Evolutionary conservation across 257 asterid species (phyloP), one percentile per base, ranked within the genome.

Genomic region (Capsicum rhomboideum): DNA sequence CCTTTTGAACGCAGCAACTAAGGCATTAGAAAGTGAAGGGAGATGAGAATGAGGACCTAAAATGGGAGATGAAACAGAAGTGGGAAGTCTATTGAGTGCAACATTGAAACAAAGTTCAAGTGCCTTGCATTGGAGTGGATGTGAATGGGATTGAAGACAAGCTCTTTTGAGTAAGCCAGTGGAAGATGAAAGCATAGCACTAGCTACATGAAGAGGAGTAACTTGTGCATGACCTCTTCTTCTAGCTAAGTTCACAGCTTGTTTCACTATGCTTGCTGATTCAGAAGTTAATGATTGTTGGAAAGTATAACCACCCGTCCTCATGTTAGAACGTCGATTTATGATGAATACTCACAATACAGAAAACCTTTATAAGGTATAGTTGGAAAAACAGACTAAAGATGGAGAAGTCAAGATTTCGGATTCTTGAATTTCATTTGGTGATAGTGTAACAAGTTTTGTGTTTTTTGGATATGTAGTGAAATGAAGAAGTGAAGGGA

Each of bases 41-140:
- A 86, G 87, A 79, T 89, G 97, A 1, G 91, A 83, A n/a, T 91
- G 95, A n/a, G 92, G 90, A 52, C 90, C 89, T 4, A 93, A 85
- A 13, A 94, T 87, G 13, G 97, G 94, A 87, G 82, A 84, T 1
- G 98, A 84, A 10, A 96, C 92, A 0, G 98, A 94, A 0, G 99
- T 91, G 8, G 99, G 98, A 71, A 96, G 95, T 21, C 99, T 93
- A 78, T 96, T 96, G 59, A 96, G 92, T 0, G 99, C 98, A 0
- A 96, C 98, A 23, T 96, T 96, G 93, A 96, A 96, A 88, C 99
- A 96, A 6, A 96, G 97, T 86, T 96, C 99, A 2, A 96, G 97
- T 42, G 98, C 99, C 74, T 93, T 96, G 90, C 94, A 93, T 78
- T 96, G 99, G n/a, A 96, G 94, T 0, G 99, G 99, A 72, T 96